Evolutionary conservation across 73 alveolate species (phyloP).

Genomic region (Tetrahymena elliotti): DNA sequence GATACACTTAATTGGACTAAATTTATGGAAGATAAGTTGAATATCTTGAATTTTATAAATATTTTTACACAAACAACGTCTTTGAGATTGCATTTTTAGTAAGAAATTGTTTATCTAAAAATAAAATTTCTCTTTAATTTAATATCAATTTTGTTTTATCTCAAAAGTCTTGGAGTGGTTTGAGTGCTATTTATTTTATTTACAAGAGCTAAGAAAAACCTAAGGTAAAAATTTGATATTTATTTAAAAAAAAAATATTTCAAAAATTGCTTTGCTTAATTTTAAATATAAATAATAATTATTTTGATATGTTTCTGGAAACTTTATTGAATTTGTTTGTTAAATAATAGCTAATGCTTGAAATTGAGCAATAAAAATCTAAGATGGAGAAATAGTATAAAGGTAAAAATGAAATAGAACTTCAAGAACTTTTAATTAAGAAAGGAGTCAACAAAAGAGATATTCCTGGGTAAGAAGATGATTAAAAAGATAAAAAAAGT

Average conservation of each 20-base stretch:
- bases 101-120: not conserved
- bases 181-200: slow-evolving; percentile 4
- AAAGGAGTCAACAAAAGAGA: not conserved
- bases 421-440: slow-evolving; percentile 20
- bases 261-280: too few species aligned
- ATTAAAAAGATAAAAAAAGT: not conserved
- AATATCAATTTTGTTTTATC: not conserved
- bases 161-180: slow-evolving; percentile 1
- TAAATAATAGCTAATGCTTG: not conserved
- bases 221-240: too few species aligned
- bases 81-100: slow-evolving; percentile 23
- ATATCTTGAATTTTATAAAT: slow-evolving; percentile 48
- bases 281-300: too few species aligned
- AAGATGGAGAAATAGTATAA: slow-evolving; percentile 1
- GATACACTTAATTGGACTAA: slow-evolving; percentile 48
- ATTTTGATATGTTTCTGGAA: not conserved
- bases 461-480: not conserved
- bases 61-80: slow-evolving; percentile 44
- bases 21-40: slow-evolving; percentile 55
- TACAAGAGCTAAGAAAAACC: slow-evolving; percentile 12
- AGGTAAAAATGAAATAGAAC: slow-evolving; percentile 23
- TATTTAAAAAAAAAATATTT: too few species aligned
- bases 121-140: not conserved
- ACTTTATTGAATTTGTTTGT: too few species aligned
- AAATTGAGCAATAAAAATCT: not conserved